phyloP scores from a whole-genome alignment of 257 asterid species.

The Cordia subcordata region DNA sequence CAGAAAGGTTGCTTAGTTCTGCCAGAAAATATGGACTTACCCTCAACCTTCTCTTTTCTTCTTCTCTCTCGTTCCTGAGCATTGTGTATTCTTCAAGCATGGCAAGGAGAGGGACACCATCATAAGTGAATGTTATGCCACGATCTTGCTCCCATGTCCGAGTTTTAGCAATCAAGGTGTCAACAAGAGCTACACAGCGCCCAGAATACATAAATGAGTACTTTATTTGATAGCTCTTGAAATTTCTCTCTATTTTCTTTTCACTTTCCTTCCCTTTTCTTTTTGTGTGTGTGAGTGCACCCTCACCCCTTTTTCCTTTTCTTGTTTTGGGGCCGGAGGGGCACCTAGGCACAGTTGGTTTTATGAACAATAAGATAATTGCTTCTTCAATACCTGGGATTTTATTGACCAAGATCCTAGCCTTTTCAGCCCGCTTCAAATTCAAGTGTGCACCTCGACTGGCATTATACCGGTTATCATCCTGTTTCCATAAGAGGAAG shows the following conservation, averaged over 20 bases:
- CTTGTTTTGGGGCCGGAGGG: not conserved
- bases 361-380: not conserved
- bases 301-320: no score
- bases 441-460: constrained; percentile 54
- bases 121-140: constrained; percentile 68
- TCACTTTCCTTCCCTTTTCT: not conserved
- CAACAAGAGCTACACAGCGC: constrained; percentile 72
- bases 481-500: constrained; percentile 25
- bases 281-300: not conserved
- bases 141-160: constrained; percentile 94
- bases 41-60: constrained; percentile 94
- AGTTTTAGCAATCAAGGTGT: constrained; percentile 70
- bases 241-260: not conserved
- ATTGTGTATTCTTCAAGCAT: constrained; percentile 93
- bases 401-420: constrained; percentile 42
- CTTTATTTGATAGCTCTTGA: not conserved
- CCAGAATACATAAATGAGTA: not conserved
- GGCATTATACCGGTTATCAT: constrained; percentile 46
- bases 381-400: constrained; percentile 32
- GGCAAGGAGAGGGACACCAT: constrained; percentile 96
- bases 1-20: not conserved
- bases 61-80: constrained; percentile 97
- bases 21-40: constrained; percentile 29
- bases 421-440: constrained; percentile 54
- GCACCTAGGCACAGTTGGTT: not conserved